Evolutionary conservation across 495 filamentous ascomycete species (phyloP).

Genomic region (Penicillium atrosanguineum): DNA sequence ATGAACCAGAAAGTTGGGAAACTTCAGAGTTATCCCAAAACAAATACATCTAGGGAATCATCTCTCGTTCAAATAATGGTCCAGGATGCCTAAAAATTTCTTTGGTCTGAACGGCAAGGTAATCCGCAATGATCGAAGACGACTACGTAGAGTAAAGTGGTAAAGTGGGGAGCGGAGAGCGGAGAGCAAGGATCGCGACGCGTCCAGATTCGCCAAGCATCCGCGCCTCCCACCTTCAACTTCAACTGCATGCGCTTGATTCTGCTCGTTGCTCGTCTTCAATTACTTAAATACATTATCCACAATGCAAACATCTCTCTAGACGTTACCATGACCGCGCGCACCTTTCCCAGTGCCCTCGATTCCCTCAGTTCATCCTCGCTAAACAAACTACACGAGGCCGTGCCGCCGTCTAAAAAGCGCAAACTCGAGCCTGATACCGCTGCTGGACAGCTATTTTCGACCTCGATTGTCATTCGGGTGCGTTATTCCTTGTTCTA

Average conservation of each 20-base stretch:
- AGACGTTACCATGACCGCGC: slow-evolving; percentile 40
- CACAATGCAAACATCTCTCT: slow-evolving; percentile 21
- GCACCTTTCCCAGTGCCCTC: slow-evolving; percentile 28
- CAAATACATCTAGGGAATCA: too few species aligned
- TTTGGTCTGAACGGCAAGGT: too few species aligned
- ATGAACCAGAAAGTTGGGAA: too few species aligned
- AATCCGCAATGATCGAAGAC: neutral
- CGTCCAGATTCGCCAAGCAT: slow-evolving; percentile 28
- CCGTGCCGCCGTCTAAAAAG: slow-evolving; percentile 29
- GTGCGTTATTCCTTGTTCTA: slow-evolving; percentile 12
- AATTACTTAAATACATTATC: neutral
- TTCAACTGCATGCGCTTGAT: slow-evolving; percentile 10
- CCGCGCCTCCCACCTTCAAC: slow-evolving; percentile 4
- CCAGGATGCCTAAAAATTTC: too few species aligned
- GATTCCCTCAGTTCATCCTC: slow-evolving; percentile 34
- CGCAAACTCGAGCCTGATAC: slow-evolving; percentile 29
- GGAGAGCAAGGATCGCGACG: slow-evolving; percentile 25
- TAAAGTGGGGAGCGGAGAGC: slow-evolving; percentile 10
- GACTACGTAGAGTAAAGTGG: neutral
- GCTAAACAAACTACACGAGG: slow-evolving; percentile 33
- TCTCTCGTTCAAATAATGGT: too few species aligned
- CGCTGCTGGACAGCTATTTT: slow-evolving; percentile 23
- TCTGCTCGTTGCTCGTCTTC: too few species aligned
- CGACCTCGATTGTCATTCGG: slow-evolving; percentile 33
- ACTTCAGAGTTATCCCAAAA: too few species aligned